Percentiles rank a stretch among this genome's conserved stretches.
Conservation (phyloP, 169 alveolate species). For the Cryptosporidium tyzzeri region DNA sequence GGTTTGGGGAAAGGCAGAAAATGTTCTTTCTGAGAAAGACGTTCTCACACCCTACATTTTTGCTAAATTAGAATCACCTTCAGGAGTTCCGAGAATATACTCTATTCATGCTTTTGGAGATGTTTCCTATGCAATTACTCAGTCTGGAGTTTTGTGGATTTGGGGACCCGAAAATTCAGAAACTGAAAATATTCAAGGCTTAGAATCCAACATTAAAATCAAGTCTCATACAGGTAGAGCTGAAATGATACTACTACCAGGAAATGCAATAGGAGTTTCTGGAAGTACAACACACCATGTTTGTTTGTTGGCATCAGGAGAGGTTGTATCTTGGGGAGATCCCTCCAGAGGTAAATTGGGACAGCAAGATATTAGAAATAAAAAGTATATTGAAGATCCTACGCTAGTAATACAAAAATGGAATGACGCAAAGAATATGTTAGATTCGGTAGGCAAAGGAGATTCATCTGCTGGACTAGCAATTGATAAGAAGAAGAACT, state of each 20-base stretch:
- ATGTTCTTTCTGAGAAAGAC: conserved; percentile 38
- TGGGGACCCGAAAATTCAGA: conserved; percentile 49
- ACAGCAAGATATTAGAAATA: background rate
- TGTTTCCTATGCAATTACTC: conserved; percentile 55
- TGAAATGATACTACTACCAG: conserved; percentile 38
- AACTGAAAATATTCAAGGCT: background rate
- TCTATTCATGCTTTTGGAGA: conserved; percentile 44
- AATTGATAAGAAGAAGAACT: conserved; percentile 11
- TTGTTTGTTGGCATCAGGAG: conserved; percentile 39
- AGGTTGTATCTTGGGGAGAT: conserved; percentile 57
- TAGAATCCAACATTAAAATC: background rate
- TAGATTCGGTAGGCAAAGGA: conserved; percentile 6
- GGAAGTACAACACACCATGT: conserved; percentile 40
- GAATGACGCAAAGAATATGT: conserved; percentile 9
- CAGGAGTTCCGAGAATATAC: conserved; percentile 73
- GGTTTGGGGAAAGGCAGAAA: conserved; percentile 78
- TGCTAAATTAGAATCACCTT: conserved; percentile 75
- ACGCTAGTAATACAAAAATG: conserved; percentile 41
- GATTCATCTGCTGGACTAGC: background rate
- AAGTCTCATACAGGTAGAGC: conserved; percentile 45
- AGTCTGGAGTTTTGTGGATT: conserved; percentile 40
- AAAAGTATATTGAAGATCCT: conserved; percentile 21
- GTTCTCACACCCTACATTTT: conserved; percentile 60
- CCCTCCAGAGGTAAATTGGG: conserved; percentile 31
- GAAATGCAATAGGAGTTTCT: conserved; percentile 36